Evolutionary conservation across 306 rosid species (phyloP), one percentile per base, ranked within the genome.

Genomic region (Lagenaria siceraria): DNA sequence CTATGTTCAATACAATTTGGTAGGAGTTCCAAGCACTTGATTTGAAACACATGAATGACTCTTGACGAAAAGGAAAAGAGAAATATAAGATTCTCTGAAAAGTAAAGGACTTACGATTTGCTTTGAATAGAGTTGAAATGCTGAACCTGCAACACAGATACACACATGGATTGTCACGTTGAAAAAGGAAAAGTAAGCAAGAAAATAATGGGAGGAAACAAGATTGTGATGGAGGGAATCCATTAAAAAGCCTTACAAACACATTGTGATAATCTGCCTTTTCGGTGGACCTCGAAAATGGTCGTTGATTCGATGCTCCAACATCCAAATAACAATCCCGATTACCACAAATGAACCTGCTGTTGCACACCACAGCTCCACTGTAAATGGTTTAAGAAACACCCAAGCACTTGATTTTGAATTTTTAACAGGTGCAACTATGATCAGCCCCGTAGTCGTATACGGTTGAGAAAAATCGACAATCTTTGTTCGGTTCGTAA

Each of bases 401-500:
- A 92, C 97, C 98, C 97, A 95, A 83, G 97, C 92, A 88, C 84
- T 87, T 82, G 97, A 78, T 83, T 83, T 85, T 78, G 82, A 74
- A 74, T 78, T 81, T 65, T 66, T 33, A 75, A 88, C 78, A 6
- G 98, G 96, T 35, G 93, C 98, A 82, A 95, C 98, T 80, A 92
- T 83, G 75, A 95, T 93, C 49, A 95, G 96, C 75, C 95, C 91
- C 31, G 96, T 88, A 54, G 90, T 79, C 68, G 88, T 85, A 81
- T 79, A 95, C 70, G 98, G 98, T 90, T 92, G 98, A 75, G 97
- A 92, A 88, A 95, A 95, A 80, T 95, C 98, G 24, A 74, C 98
- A 68, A 83, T 78, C 83, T 15, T 85, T 17, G 97, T 92, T 19
- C 98, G 90, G 87, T 95, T 95, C 22, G 89, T 90, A 77, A 90